A percentile compares a stretch with the other conserved stretches of the same genome.
These are phyloP conservation scores for Tinospora cordifolia DNA, from an alignment of 164 flowering plant genomes.

Conservation along the genomic window DNA sequence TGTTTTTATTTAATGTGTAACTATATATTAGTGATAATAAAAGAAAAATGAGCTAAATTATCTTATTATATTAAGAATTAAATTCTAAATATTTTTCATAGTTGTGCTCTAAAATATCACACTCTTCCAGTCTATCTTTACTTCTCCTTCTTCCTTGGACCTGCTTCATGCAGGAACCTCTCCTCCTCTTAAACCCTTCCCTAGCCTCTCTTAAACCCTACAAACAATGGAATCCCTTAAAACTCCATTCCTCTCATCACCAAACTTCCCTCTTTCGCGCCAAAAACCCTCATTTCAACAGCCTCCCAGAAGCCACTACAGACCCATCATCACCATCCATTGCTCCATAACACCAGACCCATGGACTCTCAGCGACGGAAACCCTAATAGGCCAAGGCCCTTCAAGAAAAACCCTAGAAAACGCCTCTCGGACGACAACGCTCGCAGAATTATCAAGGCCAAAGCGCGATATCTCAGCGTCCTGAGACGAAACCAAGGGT, in stretches of 20 bases:
- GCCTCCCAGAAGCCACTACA: constrained; percentile 12
- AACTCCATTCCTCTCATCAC: constrained; percentile 33
- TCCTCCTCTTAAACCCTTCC: background rate
- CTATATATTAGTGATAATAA: no score
- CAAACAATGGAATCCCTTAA: constrained; percentile 19
- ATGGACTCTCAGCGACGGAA: constrained; percentile 68
- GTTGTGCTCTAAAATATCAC: no score
- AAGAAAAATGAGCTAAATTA: no score
- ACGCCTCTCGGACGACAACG: constrained; percentile 79
- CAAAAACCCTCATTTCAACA: constrained; percentile 14
- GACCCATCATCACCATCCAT: constrained; percentile 11
- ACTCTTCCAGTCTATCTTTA: no score
- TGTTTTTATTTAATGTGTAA: no score
- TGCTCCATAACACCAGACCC: constrained; percentile 56
- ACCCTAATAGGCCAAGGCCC: constrained; percentile 42
- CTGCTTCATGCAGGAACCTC: background rate
- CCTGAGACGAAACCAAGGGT: constrained; percentile 64
- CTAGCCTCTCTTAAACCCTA: background rate
- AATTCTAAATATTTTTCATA: no score
- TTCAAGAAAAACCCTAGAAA: constrained; percentile 45
- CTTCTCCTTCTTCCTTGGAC: no score
- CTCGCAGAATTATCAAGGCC: constrained; percentile 69
- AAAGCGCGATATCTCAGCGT: constrained; percentile 61
- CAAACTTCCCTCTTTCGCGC: constrained; percentile 9
- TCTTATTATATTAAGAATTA: no score